These are phyloP conservation scores for Neofusicoccum laricinum DNA, from an alignment of 2,329 filamentous ascomycete genomes.

Conservation along the genomic window DNA sequence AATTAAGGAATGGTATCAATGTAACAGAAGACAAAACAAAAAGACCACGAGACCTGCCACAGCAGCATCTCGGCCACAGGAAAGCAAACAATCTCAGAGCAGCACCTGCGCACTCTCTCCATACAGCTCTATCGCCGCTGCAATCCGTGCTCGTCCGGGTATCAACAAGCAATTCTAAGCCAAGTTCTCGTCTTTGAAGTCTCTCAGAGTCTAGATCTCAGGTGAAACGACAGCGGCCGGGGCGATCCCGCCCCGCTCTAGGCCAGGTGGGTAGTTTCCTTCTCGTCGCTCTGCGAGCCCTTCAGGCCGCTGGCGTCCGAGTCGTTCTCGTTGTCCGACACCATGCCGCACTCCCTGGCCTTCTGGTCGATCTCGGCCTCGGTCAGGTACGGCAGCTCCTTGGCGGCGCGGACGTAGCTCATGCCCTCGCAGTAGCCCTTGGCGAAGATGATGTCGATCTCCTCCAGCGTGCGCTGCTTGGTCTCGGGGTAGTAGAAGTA, in stretches of 20 bases:
- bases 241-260: too few relatives aligned
- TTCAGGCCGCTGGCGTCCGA: conserved; percentile 3
- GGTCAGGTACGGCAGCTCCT: conserved; percentile 54
- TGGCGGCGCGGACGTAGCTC: conserved; percentile 57
- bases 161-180: background rate
- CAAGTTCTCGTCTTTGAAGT: too few relatives aligned
- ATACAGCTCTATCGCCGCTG: background rate
- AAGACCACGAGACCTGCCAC: background rate
- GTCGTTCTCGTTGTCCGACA: conserved; percentile 20
- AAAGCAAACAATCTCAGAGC: background rate
- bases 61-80: background rate
- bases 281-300: conserved; percentile 3
- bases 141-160: background rate
- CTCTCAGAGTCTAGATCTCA: background rate
- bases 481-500: conserved; percentile 55
- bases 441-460: conserved; percentile 45
- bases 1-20: background rate
- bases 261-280: background rate
- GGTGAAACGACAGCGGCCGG: background rate
- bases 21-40: background rate
- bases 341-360: conserved; percentile 34
- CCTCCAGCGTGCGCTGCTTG: conserved; percentile 47
- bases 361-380: conserved; percentile 54
- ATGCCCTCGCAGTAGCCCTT: conserved; percentile 60
- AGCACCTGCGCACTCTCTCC: background rate